Percentiles rank a stretch among this genome's conserved stretches.
phyloP scores from a whole-genome alignment of 1,284 basidiomycete species.

The Sphagnurus paluster region DNA sequence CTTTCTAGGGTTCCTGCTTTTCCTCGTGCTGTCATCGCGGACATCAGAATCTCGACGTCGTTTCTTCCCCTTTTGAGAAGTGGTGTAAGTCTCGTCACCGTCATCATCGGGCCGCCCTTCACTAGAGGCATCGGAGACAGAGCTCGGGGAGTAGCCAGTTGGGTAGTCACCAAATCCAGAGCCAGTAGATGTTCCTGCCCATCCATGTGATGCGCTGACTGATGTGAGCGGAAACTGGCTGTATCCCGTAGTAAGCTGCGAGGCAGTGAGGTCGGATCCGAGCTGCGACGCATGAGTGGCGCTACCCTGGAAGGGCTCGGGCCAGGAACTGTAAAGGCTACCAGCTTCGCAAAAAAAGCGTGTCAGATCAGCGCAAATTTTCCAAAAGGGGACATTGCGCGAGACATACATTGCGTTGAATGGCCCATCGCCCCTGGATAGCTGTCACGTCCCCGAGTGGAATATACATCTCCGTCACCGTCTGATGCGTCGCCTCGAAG shows the following conservation, averaged over 20 bases:
- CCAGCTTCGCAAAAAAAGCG: conserved; percentile 5
- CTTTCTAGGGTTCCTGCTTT: conserved; percentile 43
- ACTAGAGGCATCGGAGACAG: conserved; percentile 21
- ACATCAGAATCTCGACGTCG: conserved; percentile 22
- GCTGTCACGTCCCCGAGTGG: conserved; percentile 9
- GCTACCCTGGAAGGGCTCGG: conserved; percentile 5
- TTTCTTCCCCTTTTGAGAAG: conserved; percentile 26
- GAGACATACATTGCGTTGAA: conserved; percentile 20
- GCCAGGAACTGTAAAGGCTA: conserved; percentile 8
- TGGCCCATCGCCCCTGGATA: conserved; percentile 12
- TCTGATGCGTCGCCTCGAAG: conserved; percentile 15
- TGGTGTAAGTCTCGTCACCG: conserved; percentile 13
- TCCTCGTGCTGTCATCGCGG: conserved; percentile 24
- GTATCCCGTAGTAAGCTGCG: conserved; percentile 4
- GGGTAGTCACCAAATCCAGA: conserved; percentile 17
- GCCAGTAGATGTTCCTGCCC: conserved; percentile 15
- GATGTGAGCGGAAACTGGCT: conserved; percentile 8
- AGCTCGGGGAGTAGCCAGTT: conserved; percentile 20
- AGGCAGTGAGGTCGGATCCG: conserved; percentile 7
- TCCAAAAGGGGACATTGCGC: conserved; percentile 3
- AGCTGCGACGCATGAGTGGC: conserved; percentile 1
- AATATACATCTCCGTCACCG: conserved; percentile 15
- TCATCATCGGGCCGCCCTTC: conserved; percentile 20
- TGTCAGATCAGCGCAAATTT: conserved; percentile 8
- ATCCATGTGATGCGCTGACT: conserved; percentile 12